A percentile compares a stretch with the other conserved stretches of the same genome.
Conservation (phyloP, 768 basidiomycete genomes). For the Boletus sp. region DNA sequence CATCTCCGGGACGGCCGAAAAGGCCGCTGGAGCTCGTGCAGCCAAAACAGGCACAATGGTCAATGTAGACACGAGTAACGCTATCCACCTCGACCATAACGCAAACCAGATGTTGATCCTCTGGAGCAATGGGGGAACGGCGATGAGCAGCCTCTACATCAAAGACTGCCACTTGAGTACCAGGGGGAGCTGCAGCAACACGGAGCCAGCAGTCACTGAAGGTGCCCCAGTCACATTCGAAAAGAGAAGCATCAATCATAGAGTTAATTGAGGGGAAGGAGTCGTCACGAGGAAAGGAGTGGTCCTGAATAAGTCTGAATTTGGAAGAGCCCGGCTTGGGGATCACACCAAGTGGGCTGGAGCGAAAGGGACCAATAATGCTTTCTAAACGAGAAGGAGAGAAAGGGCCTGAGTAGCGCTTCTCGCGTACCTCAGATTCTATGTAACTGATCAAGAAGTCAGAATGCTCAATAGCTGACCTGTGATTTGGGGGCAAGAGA, state of each 20-base stretch:
- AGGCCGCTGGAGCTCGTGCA: background rate
- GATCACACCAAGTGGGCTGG: background rate
- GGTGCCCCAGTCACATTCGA: background rate
- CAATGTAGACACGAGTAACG: background rate
- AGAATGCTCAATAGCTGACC: background rate
- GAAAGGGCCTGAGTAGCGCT: constrained; percentile 28
- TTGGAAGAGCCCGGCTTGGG: background rate
- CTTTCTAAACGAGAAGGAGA: background rate
- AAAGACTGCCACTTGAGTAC: background rate
- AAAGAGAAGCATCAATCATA: background rate
- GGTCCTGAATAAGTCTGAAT: background rate
- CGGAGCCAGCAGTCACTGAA: background rate
- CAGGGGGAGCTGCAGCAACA: background rate
- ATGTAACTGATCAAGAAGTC: constrained; percentile 35
- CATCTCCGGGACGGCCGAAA: background rate
- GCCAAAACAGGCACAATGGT: background rate
- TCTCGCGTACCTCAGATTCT: constrained; percentile 23
- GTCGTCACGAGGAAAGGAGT: too few species aligned
- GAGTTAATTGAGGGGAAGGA: background rate
- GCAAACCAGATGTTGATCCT: background rate
- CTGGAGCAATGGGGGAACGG: background rate
- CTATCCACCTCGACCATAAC: background rate
- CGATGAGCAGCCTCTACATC: background rate
- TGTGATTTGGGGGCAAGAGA: too few species aligned
- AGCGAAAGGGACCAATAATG: background rate